These are phyloP conservation scores for Biscogniauxia mediterranea DNA, from an alignment of 2,329 filamentous ascomycete genomes.

Conservation along the genomic window DNA sequence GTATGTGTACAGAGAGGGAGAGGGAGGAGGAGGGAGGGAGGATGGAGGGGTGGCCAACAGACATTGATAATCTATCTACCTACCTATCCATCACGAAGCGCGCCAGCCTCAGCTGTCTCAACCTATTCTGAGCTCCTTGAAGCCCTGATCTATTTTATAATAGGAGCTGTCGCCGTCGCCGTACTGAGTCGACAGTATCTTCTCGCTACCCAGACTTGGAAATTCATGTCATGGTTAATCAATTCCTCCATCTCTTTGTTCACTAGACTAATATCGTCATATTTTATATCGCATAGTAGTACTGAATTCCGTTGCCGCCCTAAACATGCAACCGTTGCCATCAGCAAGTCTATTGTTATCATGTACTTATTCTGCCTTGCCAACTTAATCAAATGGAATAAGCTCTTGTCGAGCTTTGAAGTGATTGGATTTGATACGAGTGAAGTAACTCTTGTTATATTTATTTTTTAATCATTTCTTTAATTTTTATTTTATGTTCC, in stretches of 20 bases:
- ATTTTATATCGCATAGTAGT: neutral
- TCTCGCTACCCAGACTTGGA: neutral
- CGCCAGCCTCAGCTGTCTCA: slow-evolving; percentile 11
- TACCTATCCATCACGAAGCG: slow-evolving; percentile 15
- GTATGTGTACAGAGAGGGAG: too few species aligned
- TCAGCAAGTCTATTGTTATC: neutral
- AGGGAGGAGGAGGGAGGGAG: too few species aligned
- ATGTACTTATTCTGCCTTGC: too few species aligned
- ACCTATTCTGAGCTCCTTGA: slow-evolving; percentile 2
- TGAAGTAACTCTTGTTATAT: neutral
- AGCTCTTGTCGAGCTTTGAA: neutral
- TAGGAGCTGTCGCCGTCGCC: neutral
- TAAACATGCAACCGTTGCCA: neutral
- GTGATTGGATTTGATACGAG: neutral
- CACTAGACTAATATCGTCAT: neutral
- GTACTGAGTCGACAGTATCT: neutral
- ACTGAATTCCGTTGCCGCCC: neutral
- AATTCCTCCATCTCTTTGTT: neutral
- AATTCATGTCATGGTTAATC: neutral
- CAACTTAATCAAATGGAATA: neutral
- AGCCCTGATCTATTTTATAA: neutral
- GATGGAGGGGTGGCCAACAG: slow-evolving; percentile 5
- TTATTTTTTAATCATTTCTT: neutral
- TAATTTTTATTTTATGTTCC: neutral
- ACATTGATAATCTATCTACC: neutral